Evolutionary conservation across 2,329 filamentous ascomycete genomes (phyloP), one percentile per base, ranked within the genome.

Genomic region (Coccinonectria pachysandricola): DNA sequence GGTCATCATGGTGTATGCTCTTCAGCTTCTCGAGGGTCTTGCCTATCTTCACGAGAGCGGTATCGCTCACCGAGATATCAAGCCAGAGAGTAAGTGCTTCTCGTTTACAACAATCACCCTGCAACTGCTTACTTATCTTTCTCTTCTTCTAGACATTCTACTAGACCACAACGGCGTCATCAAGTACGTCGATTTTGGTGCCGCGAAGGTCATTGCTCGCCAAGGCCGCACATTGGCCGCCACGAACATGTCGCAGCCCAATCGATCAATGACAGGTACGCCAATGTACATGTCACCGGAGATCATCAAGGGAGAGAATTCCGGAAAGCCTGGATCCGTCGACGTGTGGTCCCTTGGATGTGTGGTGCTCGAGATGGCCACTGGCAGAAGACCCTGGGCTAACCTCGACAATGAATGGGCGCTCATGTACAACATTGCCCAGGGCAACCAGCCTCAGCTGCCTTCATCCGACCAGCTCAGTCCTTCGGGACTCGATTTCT

Each of bases 261-360:
- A 93, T 56, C 81, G 86, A 50, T 91, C 83, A 18, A 95, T 96
- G 78, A 94, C 87, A 12, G 91, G 91, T 42, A 98, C 91, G 8
- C 91, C 91, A 3, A 98, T 98, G 91, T 98, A 98, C 65, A 98
- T 98, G 91, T 96, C 91, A 6, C 91, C 91, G 5, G 91, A 98
- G 62, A 85, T 95, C 20, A 96, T 98, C 62, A 92, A 87, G 48
- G 91, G 91, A 30, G 79, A 87, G 39, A 77, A 76, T 50, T 64
- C 76, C 8, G 81, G 82, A 28, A 79, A 83, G 39, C 79, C 86
- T 32, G 88, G 87, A 19, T 79, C 87, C 3, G 85, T 92, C 22
- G 88, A 98, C 50, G 78, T 96, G 35, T 98, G 88, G 88, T 95
- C 87, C 3, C 68, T 98, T 3, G 88, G 91, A 28, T 98, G 91